Evolutionary conservation across 768 basidiomycete species (phyloP), one percentile per base, ranked within the genome.

Genomic region (Podaxis rugospora): DNA sequence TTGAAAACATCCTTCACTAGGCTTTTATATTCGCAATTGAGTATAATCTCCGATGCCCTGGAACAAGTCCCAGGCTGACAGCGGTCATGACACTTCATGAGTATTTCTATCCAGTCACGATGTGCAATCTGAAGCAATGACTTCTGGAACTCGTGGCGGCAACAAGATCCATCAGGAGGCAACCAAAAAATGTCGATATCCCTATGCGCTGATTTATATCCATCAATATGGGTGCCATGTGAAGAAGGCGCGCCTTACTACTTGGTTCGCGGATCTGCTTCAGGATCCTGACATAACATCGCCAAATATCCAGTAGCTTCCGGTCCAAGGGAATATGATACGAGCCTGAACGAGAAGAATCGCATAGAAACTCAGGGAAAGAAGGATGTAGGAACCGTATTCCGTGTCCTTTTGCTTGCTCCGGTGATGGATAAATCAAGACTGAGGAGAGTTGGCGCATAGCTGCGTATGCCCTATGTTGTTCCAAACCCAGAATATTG

Each of bases 401-500:
- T 11, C 25, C 14, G 5, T 13, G 25, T 21, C 11, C 47, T 10
- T 3, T 14, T 10, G 52, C 52, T 16, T 13, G 18, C 21, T 21
- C 23, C 1, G 57, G 21, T 2, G 35, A 50, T 23, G 57, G 57
- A 21, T 27, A 37, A 5, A 23, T 2, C 6, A 57, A 36, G 32
- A 57, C 36, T 3, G 57, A 50, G 16, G 14, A 16, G 3, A 57
- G 28, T 13, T 6, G n/a, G 2, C 21, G 32, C 57, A 57, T 11
- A 25, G 46, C n/a, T 4, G 14, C 7, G 13, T 57, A 54, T 9
- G 52, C 52, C 13, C 4, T 37, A 25, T 54, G 35, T 14, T 39
- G 57, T n/a, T 50, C 36, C 5, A 57, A 10, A 4, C 57, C 57
- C 36, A 50, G 47, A 18, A 57, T 21, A 18, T 57, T 57, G 47